A percentile compares a stretch with the other conserved stretches of the same genome.
Conservation (phyloP, 352 stramenopile species). For the Elongisporangium prolatum region DNA sequence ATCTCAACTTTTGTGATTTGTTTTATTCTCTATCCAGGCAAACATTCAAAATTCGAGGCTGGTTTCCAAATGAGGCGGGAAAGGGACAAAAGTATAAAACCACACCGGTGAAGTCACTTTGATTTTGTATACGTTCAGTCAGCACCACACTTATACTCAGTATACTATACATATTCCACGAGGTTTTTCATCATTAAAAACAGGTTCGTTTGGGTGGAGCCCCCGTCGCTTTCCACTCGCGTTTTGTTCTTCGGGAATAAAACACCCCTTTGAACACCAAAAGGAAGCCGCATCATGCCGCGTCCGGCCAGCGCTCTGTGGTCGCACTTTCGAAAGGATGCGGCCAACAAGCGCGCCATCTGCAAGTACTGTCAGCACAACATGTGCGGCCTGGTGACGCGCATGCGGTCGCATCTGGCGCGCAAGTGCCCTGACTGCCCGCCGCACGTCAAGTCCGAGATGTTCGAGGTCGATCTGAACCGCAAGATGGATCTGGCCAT, state of each 20-base stretch:
- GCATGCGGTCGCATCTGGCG: constrained; percentile 63
- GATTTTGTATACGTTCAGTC: not conserved
- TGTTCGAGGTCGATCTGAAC: constrained; percentile 37
- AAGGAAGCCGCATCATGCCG: constrained; percentile 27
- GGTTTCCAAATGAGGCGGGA: not conserved
- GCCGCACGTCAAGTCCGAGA: constrained; percentile 36
- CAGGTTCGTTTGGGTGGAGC: not conserved
- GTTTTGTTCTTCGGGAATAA: constrained; percentile 16
- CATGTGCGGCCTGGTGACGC: constrained; percentile 61
- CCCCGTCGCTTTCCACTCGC: not conserved
- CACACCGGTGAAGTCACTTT: not conserved
- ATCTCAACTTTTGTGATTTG: not conserved
- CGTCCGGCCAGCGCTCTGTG: constrained; percentile 52
- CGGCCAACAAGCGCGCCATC: constrained; percentile 51
- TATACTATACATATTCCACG: not conserved
- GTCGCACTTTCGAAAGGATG: constrained; percentile 58
- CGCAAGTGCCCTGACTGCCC: constrained; percentile 54
- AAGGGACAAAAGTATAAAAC: not conserved
- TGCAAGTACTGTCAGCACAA: constrained; percentile 79
- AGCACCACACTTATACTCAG: not conserved
- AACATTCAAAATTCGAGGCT: not conserved
- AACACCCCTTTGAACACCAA: constrained; percentile 11
- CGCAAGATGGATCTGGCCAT: constrained; percentile 28
- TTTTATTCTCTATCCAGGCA: not conserved
- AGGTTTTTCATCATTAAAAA: not conserved